Percentiles rank a stretch among this genome's conserved stretches.
phyloP scores from a whole-genome alignment of 257 asterid species.

The Solanum lycopersicoides region DNA sequence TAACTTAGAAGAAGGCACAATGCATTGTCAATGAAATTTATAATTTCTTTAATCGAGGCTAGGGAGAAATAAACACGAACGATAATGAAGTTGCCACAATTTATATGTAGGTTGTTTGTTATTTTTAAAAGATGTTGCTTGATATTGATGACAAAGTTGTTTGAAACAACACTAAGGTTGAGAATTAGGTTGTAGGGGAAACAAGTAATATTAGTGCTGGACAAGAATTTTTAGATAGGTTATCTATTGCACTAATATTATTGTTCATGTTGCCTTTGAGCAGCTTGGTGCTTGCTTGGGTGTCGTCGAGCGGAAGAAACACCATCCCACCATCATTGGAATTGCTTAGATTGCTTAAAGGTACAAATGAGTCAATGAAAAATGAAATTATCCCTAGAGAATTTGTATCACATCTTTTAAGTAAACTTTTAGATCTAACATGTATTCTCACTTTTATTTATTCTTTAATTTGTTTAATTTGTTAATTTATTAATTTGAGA shows the following conservation, averaged over 20 bases:
- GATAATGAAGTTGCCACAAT: slow-evolving; percentile 91
- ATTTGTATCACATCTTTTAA: neutral
- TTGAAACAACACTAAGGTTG: slow-evolving; percentile 70
- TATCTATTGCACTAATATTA: slow-evolving; percentile 39
- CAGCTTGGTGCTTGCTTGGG: slow-evolving; percentile 58
- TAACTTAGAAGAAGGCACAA: slow-evolving; percentile 70
- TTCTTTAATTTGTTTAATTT: neutral
- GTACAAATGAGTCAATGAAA: slow-evolving; percentile 12
- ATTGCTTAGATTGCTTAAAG: slow-evolving; percentile 89
- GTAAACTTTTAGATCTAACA: neutral
- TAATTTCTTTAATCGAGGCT: slow-evolving; percentile 75
- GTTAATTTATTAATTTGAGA: neutral
- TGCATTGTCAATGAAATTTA: slow-evolving; percentile 77
- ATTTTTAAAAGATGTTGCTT: slow-evolving; percentile 68
- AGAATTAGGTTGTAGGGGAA: slow-evolving; percentile 86
- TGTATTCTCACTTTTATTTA: neutral
- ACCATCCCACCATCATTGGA: slow-evolving; percentile 62
- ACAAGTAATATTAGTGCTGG: slow-evolving; percentile 61
- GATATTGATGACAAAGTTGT: slow-evolving; percentile 76
- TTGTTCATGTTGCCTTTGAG: slow-evolving; percentile 76
- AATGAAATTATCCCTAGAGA: neutral
- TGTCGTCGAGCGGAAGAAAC: slow-evolving; percentile 84
- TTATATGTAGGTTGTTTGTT: slow-evolving; percentile 58
- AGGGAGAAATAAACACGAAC: slow-evolving; percentile 88
- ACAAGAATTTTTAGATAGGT: neutral